Percentiles rank a stretch among this genome's conserved stretches.
Conservation (phyloP, 208 protist species). For the Trypanosoma brucei region DNA sequence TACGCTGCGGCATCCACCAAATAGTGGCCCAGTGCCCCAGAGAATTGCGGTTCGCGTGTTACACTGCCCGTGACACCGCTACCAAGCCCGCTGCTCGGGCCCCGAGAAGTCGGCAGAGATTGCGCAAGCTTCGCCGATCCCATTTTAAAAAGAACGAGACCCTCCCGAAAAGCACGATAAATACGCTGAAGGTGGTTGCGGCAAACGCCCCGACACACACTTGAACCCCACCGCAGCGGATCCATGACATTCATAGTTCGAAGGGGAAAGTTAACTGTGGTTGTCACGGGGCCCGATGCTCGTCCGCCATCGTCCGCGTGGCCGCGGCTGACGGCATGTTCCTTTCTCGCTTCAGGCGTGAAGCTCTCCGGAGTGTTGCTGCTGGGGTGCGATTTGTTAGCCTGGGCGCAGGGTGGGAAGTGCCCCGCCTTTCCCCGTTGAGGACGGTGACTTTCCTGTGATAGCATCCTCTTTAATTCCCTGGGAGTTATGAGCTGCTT, state of each 20-base stretch:
- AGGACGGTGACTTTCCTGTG: conserved; percentile 43
- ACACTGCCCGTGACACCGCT: neutral
- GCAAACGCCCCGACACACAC: conserved; percentile 83
- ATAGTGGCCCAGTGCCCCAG: neutral
- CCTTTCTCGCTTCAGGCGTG: neutral
- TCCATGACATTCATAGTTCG: conserved; percentile 90
- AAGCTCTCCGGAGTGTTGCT: conserved; percentile 3
- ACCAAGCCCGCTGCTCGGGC: conserved; percentile 9
- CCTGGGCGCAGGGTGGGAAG: neutral
- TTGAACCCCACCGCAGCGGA: conserved; percentile 87
- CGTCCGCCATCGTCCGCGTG: conserved; percentile 28
- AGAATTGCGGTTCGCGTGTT: neutral
- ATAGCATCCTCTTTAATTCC: conserved; percentile 63
- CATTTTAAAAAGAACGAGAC: conserved; percentile 39
- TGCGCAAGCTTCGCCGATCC: conserved; percentile 24
- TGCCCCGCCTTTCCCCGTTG: conserved; percentile 24
- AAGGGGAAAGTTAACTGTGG: conserved; percentile 67
- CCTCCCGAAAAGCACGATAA: conserved; percentile 57
- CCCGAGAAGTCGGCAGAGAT: neutral
- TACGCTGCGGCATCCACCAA: neutral
- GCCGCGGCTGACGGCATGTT: conserved; percentile 34
- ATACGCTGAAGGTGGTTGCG: conserved; percentile 84
- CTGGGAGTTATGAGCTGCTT: conserved; percentile 69
- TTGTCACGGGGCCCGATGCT: conserved; percentile 60
- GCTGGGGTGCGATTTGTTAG: conserved; percentile 1